Evolutionary conservation across 2,329 filamentous ascomycete genomes (phyloP).

Genomic region (Ceratocystis papillata): DNA sequence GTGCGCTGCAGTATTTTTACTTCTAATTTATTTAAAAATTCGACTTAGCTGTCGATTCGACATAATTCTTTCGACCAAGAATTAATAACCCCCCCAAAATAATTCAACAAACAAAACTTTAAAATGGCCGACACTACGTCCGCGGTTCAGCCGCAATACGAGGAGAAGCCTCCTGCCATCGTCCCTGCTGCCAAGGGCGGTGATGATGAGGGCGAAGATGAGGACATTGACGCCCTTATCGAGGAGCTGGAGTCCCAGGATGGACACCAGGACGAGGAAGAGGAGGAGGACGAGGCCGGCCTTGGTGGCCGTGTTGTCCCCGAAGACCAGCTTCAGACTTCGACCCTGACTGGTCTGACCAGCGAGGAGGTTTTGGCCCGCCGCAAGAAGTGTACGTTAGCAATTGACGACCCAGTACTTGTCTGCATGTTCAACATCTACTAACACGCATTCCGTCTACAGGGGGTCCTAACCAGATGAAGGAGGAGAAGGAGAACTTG

Average conservation of each 20-base stretch:
- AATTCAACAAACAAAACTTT: slow-evolving; percentile 26
- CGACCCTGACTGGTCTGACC: slow-evolving; percentile 57
- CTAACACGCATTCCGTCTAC: slow-evolving; percentile 33
- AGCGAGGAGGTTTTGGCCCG: slow-evolving; percentile 53
- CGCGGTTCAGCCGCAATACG: slow-evolving; percentile 49
- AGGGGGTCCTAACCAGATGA: slow-evolving; percentile 72
- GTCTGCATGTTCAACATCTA: background rate
- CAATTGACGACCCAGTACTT: slow-evolving; percentile 30
- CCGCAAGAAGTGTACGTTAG: slow-evolving; percentile 49
- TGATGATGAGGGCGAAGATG: slow-evolving; percentile 59
- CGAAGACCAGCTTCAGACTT: slow-evolving; percentile 67
- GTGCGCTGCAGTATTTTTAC: background rate
- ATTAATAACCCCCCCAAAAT: slow-evolving; percentile 21
- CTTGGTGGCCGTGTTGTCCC: slow-evolving; percentile 51
- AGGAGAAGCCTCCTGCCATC: slow-evolving; percentile 42
- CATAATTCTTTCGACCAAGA: slow-evolving; percentile 25
- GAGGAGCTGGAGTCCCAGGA: slow-evolving; percentile 78
- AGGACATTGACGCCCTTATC: slow-evolving; percentile 78
- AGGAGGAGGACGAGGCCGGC: slow-evolving; percentile 43
- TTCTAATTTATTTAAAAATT: slow-evolving; percentile 26
- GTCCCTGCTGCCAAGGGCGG: slow-evolving; percentile 31
- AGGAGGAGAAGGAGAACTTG: slow-evolving; percentile 78
- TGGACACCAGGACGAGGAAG: slow-evolving; percentile 54
- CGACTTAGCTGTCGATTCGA: slow-evolving; percentile 23
- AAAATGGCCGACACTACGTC: slow-evolving; percentile 47